Evolutionary conservation across 1,284 basidiomycete genomes (phyloP).

Genomic region (Microbotryum scabiosae): DNA sequence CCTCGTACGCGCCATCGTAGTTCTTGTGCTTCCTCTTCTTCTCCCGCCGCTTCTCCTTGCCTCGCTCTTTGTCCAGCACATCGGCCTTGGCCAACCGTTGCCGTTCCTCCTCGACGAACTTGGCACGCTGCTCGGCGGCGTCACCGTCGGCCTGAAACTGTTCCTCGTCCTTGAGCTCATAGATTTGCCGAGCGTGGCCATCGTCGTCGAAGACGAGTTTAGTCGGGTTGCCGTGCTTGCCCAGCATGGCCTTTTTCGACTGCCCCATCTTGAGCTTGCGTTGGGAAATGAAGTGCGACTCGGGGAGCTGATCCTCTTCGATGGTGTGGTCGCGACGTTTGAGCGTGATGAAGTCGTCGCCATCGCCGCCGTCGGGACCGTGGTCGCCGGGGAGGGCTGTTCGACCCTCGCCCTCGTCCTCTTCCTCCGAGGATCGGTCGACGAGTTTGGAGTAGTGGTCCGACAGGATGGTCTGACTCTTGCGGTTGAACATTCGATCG

Average conservation of each 20-base stretch:
- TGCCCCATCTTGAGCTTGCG: conserved; percentile 60
- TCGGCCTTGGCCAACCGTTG: conserved; percentile 63
- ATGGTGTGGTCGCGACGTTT: conserved; percentile 82
- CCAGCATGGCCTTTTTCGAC: conserved; percentile 68
- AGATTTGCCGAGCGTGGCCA: conserved; percentile 66
- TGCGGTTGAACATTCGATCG: conserved; percentile 95
- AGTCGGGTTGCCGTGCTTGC: conserved; percentile 51
- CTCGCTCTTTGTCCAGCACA: conserved; percentile 67
- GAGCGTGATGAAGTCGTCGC: conserved; percentile 85
- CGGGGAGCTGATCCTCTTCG: conserved; percentile 48
- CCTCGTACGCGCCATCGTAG: conserved; percentile 58
- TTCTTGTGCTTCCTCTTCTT: conserved; percentile 79
- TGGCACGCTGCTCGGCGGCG: conserved; percentile 57
- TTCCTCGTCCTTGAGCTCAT: conserved; percentile 61
- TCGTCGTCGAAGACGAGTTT: conserved; percentile 79
- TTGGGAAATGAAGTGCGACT: conserved; percentile 48
- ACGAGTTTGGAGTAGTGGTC: conserved; percentile 85
- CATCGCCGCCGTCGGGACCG: conserved; percentile 42
- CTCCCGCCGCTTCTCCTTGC: conserved; percentile 76
- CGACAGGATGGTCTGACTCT: conserved; percentile 88
- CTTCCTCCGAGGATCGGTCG: conserved; percentile 52
- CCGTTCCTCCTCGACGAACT: conserved; percentile 64
- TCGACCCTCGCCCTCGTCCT: conserved; percentile 32
- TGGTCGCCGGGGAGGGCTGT: conserved; percentile 18
- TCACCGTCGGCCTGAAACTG: conserved; percentile 56